Base-by-base conservation (phyloP, 192 early-diverging fungal species). In the Gigaspora rosea region DNA sequence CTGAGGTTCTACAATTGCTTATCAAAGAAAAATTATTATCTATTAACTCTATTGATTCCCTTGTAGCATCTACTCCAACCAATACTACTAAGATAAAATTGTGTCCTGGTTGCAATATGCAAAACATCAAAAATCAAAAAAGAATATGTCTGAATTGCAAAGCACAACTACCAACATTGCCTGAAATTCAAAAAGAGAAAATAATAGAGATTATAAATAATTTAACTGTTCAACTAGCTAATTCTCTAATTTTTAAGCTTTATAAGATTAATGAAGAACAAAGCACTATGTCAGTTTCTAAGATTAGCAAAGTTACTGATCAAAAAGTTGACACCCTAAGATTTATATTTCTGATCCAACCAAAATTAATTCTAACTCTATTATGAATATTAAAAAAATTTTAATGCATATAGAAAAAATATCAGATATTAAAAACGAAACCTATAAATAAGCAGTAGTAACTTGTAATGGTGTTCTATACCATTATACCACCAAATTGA, bases 91-190 rank as follows among this genome's bases (percentile, higher is more conserved):
- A 33, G 15, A 72, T 36, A 10, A 72, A 72, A 72, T 9, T 27
- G 35, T 72, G 71, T 72, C 1, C 32, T 16, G 36, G 13, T 16
- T 72, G 71, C n/a, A 6, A 57, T 57, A 7, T 8, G 36, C 9
- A 57, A 57, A 72, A 72, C 18, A 72, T 72, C 4, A 52, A 72
- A 20, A 72, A 72, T 72, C 52, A 13, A 72, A 72, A 73, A 58
- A 12, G 0, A 73, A 36, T 35, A 58, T 8, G 56, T 27, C 56
- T 3, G 58, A 27, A 33, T 8, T 73, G 32, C 13, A 73, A 59
- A 72, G n/a, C 0, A 7, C 52, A n/a, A 32, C 32, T 72, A 35
- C 54, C 22, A 10, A 72, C 3, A 27, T 72, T 72, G 32, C 32
- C 32, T 1, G 71, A 72, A 54, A 36, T 72, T 2, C 71, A 54